Evolutionary conservation across 352 stramenopile species (phyloP).

Genomic region (Globisporangium solare): DNA sequence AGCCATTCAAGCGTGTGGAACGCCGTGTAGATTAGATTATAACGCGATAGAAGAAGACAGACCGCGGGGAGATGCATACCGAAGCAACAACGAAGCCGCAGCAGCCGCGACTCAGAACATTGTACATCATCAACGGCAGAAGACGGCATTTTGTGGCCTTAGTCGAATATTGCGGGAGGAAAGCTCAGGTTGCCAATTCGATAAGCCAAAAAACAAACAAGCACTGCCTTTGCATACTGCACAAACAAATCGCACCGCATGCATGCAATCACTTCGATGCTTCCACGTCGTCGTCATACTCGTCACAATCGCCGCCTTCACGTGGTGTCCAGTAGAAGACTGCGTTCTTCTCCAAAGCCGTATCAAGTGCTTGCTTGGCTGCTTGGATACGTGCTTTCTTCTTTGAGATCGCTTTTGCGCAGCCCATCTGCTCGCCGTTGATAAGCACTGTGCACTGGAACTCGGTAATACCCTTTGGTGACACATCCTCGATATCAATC

Average conservation of each 20-base stretch:
- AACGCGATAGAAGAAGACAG: conserved; percentile 13
- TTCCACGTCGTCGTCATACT: conserved; percentile 21
- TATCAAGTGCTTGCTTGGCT: conserved; percentile 63
- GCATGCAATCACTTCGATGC: conserved; percentile 9
- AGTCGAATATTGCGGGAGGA: background rate
- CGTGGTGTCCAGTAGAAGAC: conserved; percentile 27
- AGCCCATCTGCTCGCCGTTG: conserved; percentile 34
- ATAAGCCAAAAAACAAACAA: background rate
- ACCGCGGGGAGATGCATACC: background rate
- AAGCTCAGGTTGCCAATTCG: too few species aligned
- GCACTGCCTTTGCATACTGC: conserved; percentile 2
- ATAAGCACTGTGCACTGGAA: conserved; percentile 53
- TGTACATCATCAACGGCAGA: conserved; percentile 6
- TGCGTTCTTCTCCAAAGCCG: conserved; percentile 59
- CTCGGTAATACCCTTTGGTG: conserved; percentile 27
- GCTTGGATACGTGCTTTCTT: conserved; percentile 76
- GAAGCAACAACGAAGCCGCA: background rate
- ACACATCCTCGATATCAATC: conserved; percentile 50
- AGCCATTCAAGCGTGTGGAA: background rate
- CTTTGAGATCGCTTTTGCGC: conserved; percentile 52
- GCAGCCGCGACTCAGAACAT: background rate
- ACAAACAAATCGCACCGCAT: conserved; percentile 3
- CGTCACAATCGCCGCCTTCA: conserved; percentile 21
- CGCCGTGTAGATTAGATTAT: conserved; percentile 51
- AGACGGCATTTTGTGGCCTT: conserved; percentile 3